Percentiles rank a stretch among this genome's conserved stretches.
phyloP scores from a whole-genome alignment of 1,284 basidiomycete species.

The Cystobasidium sp. region DNA sequence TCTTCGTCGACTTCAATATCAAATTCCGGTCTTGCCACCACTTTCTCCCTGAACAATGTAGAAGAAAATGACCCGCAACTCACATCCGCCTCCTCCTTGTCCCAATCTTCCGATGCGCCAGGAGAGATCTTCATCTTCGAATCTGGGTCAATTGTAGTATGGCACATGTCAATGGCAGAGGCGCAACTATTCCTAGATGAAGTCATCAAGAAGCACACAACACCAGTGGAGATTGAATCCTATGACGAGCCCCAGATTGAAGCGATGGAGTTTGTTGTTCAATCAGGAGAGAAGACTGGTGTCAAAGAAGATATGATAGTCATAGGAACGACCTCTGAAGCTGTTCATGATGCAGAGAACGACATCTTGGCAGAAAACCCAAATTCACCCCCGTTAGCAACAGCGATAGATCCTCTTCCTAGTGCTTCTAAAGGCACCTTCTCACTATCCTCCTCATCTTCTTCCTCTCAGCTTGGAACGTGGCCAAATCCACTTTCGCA shows the following conservation, averaged over 20 bases:
- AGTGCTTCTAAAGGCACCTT: constrained; percentile 8
- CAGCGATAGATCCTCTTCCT: constrained; percentile 38
- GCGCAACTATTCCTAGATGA: constrained; percentile 34
- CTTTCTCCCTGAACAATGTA: not conserved
- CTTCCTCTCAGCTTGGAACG: not conserved
- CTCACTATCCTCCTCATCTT: not conserved
- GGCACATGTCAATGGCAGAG: constrained; percentile 44
- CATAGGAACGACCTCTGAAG: constrained; percentile 28
- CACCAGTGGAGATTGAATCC: constrained; percentile 48
- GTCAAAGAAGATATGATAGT: constrained; percentile 40
- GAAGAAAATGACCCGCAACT: constrained; percentile 5
- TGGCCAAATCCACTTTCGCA: not conserved
- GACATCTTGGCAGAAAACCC: not conserved
- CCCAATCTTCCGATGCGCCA: not conserved
- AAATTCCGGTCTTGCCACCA: constrained; percentile 6
- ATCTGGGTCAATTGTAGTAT: constrained; percentile 50
- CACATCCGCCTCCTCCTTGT: not conserved
- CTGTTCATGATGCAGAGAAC: not conserved
- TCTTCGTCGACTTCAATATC: constrained; percentile 3
- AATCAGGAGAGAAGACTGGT: constrained; percentile 38
- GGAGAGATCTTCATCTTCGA: constrained; percentile 53
- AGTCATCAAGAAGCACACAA: constrained; percentile 33
- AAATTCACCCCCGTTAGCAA: constrained; percentile 32
- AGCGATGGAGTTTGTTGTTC: constrained; percentile 48
- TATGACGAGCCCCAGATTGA: constrained; percentile 51